Evolutionary conservation across 331 rosid genomes (phyloP).

Genomic region (Prunus yedoensis): DNA sequence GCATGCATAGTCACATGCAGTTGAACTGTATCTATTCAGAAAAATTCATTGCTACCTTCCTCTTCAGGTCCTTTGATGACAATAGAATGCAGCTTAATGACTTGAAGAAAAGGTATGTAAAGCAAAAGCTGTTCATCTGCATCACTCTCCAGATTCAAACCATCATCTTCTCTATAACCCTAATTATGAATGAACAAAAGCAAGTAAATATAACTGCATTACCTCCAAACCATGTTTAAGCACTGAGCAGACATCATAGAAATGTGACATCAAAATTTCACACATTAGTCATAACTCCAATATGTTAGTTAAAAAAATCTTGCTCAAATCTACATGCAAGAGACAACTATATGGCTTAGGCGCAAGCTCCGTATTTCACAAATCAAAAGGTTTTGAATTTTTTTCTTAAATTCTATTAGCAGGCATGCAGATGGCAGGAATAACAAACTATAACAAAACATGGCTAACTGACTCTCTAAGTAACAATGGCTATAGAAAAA

Average conservation of each 20-base stretch:
- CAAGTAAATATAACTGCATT: background rate
- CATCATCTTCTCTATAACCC: slow-evolving; percentile 96
- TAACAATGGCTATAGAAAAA: too few species aligned
- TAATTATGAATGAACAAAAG: slow-evolving; percentile 22
- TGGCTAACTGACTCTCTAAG: too few species aligned
- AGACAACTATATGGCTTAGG: background rate
- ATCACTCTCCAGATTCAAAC: slow-evolving; percentile 91
- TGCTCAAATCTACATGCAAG: background rate
- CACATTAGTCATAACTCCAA: background rate
- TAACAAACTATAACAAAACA: too few species aligned
- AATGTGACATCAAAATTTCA: background rate
- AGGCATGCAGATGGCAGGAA: too few species aligned
- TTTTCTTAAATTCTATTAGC: too few species aligned
- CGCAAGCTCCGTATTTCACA: background rate
- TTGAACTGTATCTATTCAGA: background rate
- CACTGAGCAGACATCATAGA: background rate
- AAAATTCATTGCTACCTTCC: slow-evolving; percentile 55
- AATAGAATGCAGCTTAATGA: slow-evolving; percentile 71
- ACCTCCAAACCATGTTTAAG: background rate
- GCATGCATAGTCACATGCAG: background rate
- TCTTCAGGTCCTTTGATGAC: slow-evolving; percentile 81
- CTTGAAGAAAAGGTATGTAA: slow-evolving; percentile 87
- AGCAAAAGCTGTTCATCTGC: slow-evolving; percentile 97
- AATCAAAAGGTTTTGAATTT: background rate
- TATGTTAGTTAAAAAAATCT: background rate